Evolutionary conservation across 495 filamentous ascomycete genomes (phyloP), one percentile per base, ranked within the genome.

Genomic region (Tuber umbilicatum): DNA sequence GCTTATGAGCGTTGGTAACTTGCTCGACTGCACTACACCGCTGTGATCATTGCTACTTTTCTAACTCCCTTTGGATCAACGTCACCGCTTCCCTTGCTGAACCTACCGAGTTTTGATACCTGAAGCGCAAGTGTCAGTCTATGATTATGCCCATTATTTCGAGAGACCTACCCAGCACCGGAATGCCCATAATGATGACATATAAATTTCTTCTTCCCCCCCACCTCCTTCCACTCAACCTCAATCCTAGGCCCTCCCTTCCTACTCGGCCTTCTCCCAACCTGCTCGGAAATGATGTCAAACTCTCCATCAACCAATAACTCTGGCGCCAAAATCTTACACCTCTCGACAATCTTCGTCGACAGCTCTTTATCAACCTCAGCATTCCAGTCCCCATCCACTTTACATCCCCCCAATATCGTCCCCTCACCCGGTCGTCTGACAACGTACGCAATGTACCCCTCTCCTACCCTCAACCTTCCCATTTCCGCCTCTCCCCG

Each of bases 141-240:
- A 2, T 50, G 37, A 45, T 38, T 60, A 74, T 27, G 19, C n/a
- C 39, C 27, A 72, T 21, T 35, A 35, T 35, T 64, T 64, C 14
- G 27, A 14, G 38, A 69, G 12, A 75, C 79, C 60, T 43, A 81
- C 80, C 81, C 81, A 27, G 75, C 67, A 1, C 81, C 81, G 14
- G 70, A 71, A 68, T 82, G 81, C 5, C 81, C 81, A 72, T 82
- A 82, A 35, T 82, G 71, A 75, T 82, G 81, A 55, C 80, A 80
- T 60, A 82, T 73, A n/a, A 82, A 42, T 43, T 17, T 80, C 38
- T 68, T 37, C 55, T 39, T n/a, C 41, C 77, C 76, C 17, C 67
- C 70, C 38, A 68, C n/a, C 37, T 73, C 71, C 38, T 75, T 69
- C 70, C 70, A 74, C 69, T 80, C 80, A n/a, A 80, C 76, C 70